Percentiles rank a stretch among this genome's conserved stretches.
Conservation (phyloP, 495 filamentous ascomycete species). For the Gamarada debralockiae region DNA sequence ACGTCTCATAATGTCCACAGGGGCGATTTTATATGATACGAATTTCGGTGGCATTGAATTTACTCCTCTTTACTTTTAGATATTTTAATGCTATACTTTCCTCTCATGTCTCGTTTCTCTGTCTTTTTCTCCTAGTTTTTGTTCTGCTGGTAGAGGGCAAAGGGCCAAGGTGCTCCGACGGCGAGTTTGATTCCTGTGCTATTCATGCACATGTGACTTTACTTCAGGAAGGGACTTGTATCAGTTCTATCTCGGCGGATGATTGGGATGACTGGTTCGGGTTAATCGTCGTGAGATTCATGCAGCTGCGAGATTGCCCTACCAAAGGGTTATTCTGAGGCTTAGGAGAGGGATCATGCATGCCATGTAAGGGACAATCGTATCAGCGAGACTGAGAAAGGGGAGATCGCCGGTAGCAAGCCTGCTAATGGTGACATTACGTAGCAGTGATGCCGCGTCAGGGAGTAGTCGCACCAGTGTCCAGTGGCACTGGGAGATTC, state of each 20-base stretch:
- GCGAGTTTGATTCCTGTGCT: slow-evolving; percentile 3
- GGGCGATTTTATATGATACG: slow-evolving; percentile 6
- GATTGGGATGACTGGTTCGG: not conserved
- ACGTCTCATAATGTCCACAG: slow-evolving; percentile 6
- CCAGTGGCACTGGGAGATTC: not conserved
- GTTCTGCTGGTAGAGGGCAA: slow-evolving; percentile 8
- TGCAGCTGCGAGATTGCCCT: not conserved
- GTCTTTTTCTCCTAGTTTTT: slow-evolving; percentile 13
- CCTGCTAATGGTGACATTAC: slow-evolving; percentile 5
- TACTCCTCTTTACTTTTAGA: slow-evolving; percentile 6
- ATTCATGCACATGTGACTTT: not conserved
- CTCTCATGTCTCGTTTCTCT: slow-evolving; percentile 4
- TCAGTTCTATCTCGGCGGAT: slow-evolving; percentile 1
- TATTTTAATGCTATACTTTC: slow-evolving; percentile 14
- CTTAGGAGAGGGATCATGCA: slow-evolving; percentile 7
- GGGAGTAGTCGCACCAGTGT: not conserved
- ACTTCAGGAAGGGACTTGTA: not conserved
- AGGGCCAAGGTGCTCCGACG: slow-evolving; percentile 6
- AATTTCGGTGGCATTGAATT: slow-evolving; percentile 10
- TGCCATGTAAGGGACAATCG: slow-evolving; percentile 10
- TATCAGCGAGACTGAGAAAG: slow-evolving; percentile 11
- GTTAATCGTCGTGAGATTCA: not conserved
- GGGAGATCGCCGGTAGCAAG: slow-evolving; percentile 11
- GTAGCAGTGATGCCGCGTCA: not conserved
- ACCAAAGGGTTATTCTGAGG: not conserved